Evolutionary conservation across 2,329 filamentous ascomycete species (phyloP), one percentile per base, ranked within the genome.

Genomic region (Colletotrichum sp.): DNA sequence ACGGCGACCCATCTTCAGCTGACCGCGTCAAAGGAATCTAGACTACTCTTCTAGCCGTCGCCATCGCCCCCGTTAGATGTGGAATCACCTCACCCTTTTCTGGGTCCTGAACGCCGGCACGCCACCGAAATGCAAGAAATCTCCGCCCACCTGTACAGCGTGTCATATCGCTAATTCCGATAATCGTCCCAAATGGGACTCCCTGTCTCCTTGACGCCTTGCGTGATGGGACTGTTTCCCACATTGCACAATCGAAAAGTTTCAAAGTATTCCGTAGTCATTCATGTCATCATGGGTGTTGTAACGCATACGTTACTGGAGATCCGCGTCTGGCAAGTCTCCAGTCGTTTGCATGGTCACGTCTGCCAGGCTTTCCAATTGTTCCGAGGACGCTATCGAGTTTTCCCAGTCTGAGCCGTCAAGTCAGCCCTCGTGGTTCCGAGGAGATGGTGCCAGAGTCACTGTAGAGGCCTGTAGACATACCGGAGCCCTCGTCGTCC

Each of bases 401-500:
- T 86, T 86, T 76, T 89, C 88, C 89, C 89, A 91, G 73, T 90
- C 89, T 89, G 81, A 72, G 75, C 64, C 71, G 75, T 59, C 24
- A 54, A 70, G 78, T 82, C 79, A 81, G 83, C 84, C 80, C 82
- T 81, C 78, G 75, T 70, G 77, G 77, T 75, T 80, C 80, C 72
- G 80, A 78, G 65, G 80, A 80, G 62, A 81, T 78, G 72, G 82
- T 84, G 58, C 80, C 81, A 76, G 81, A 83, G 77, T 83, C 82
- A 77, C 81, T 84, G 66, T 77, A 78, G 75, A 80, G 65, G 65
- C 59, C 67, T 62, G 69, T 68, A 12, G 29, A 87, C 89, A 83
- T 89, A 90, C 90, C 89, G 76, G 89, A 90, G 77, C 83, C 89
- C 68, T 91, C 90, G 66, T 91, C 89, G 74, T 91, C 90, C 69